Base-by-base conservation (phyloP, 257 asterid genomes). In the Solanum virginianum region DNA sequence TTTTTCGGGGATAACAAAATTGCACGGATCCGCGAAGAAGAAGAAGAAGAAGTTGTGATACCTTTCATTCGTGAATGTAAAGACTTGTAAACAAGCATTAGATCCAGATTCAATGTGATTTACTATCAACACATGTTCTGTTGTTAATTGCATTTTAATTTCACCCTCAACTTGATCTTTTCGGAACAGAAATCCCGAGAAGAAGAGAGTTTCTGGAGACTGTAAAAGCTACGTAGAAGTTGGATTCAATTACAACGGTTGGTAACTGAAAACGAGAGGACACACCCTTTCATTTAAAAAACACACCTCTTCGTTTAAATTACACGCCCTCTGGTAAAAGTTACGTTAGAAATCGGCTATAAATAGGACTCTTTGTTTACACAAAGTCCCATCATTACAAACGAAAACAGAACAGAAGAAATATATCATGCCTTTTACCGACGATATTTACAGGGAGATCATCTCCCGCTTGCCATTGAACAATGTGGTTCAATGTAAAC, bases 1-100 rank as follows among this genome's bases (percentile, higher is more conserved):
- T 79, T 88, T 53, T 87, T 88, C 63, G 71, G 94, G 16, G 47
- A 43, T 43, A 43, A 43, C 47, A 43, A 8, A 43, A 43, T 45
- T 54, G 20, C 59, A 6, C 20, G 20, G 59, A 15, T 54, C n/a
- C 4, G 60, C 16, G 60, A 55, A 16, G 60, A 55, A 32, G 36
- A 32, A 32, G 36, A 32, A 43, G 49, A 43, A 55, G 59, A 16
- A 54, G 59, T 16, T 54, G n/a, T 55, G 17, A 55, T 15, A 54
- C 10, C 10, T 18, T 55, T 55, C 60, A 55, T 55, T 55, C 60
- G 17, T 55, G 60, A 55, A 55, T 17, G 60, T 17, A 41, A 41
- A 41, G 47, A 43, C 47, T 43, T 43, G 47, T 6, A 43, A 43
- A 6, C 47, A 43, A 43, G 10, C 47, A 43, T 43, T 43, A 8